Percentiles rank a stretch among this genome's conserved stretches.
Evolutionary conservation across 1,139 yeast species (phyloP).

Genomic region (Candida sanyaensis): DNA sequence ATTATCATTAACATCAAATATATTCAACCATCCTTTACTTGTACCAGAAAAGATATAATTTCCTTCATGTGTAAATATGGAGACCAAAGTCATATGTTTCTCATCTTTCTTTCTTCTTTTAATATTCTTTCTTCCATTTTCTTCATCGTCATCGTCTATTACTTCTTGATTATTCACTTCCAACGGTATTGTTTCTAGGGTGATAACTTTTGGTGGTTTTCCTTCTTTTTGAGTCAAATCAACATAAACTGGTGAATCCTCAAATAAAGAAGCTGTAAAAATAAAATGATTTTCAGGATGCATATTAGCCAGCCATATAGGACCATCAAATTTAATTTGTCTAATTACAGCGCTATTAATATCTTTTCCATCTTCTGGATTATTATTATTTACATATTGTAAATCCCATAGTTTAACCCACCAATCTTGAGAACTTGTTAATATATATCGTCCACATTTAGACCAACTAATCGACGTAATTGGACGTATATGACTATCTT

Average conservation of each 20-base stretch:
- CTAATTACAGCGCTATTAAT: constrained; percentile 33
- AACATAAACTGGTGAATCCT: constrained; percentile 58
- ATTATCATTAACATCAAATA: constrained; percentile 31
- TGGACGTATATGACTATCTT: constrained; percentile 68
- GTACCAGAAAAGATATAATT: constrained; percentile 70
- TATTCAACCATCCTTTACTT: constrained; percentile 73
- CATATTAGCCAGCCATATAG: constrained; percentile 68
- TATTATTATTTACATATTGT: constrained; percentile 26
- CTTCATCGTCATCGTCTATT: constrained; percentile 16
- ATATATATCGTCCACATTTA: constrained; percentile 63
- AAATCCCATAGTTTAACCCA: constrained; percentile 81
- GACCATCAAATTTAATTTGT: constrained; percentile 61
- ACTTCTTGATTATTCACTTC: constrained; percentile 19
- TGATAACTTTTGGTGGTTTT: constrained; percentile 27
- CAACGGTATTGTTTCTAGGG: constrained; percentile 30
- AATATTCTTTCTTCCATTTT: constrained; percentile 20
- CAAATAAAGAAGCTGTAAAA: constrained; percentile 51
- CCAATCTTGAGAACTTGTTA: constrained; percentile 88
- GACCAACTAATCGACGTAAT: constrained; percentile 84
- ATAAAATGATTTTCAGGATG: constrained; percentile 50
- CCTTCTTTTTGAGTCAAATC: constrained; percentile 37
- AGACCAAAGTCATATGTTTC: constrained; percentile 32
- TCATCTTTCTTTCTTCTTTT: constrained; percentile 17
- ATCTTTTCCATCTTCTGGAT: constrained; percentile 5
- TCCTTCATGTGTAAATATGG: constrained; percentile 45